Evolutionary conservation across 1,284 basidiomycete genomes (phyloP).

Genomic region (Ustanciosporium gigantosporum): DNA sequence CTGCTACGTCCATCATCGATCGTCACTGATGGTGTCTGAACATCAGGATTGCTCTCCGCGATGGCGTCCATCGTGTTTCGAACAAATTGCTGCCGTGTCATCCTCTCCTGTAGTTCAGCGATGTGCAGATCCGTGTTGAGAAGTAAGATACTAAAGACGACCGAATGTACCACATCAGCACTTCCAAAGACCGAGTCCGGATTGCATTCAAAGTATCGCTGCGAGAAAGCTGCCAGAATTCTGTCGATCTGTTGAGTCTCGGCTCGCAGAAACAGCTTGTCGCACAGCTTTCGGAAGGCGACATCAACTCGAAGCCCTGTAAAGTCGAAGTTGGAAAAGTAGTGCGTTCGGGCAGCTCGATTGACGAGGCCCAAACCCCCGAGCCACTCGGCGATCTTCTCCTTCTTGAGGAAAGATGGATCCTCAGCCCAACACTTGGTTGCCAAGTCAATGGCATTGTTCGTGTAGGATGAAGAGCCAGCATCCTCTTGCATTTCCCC

Average conservation of each 20-base stretch:
- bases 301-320: constrained; percentile 76
- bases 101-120: constrained; percentile 81
- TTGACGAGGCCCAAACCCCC: constrained; percentile 81
- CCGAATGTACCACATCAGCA: constrained; percentile 84
- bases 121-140: constrained; percentile 97
- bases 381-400: constrained; percentile 94
- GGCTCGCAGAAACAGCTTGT: constrained; percentile 87
- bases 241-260: constrained; percentile 98
- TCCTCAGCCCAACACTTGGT: constrained; percentile 84
- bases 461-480: constrained; percentile 1
- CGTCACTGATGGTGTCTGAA: neutral
- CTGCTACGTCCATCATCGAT: constrained; percentile 39
- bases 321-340: constrained; percentile 90
- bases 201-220: constrained; percentile 89
- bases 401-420: constrained; percentile 76
- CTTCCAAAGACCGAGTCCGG: constrained; percentile 77
- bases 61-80: constrained; percentile 86
- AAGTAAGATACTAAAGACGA: constrained; percentile 87
- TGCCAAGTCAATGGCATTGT: constrained; percentile 67
- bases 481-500: neutral
- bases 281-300: constrained; percentile 86
- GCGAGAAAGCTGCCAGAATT: constrained; percentile 86
- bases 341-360: constrained; percentile 73
- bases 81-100: constrained; percentile 92
- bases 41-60: constrained; percentile 21